phyloP scores from a whole-genome alignment of 495 filamentous ascomycete species.

The Pyrenula aspistea region DNA sequence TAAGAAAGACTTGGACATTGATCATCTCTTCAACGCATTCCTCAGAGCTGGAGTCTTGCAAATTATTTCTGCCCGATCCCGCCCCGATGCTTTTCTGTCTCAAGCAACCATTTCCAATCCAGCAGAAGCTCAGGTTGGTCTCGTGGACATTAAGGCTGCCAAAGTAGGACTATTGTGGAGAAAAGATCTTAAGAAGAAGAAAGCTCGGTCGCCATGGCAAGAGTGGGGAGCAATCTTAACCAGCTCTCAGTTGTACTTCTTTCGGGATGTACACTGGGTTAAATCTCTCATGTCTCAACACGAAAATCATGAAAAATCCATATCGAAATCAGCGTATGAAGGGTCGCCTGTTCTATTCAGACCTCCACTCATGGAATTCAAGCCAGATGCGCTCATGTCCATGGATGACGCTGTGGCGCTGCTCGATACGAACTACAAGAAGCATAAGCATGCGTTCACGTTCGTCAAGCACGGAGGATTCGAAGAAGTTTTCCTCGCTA shows the following conservation, averaged over 20 bases:
- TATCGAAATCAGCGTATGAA: constrained; percentile 39
- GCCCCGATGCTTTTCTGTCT: constrained; percentile 89
- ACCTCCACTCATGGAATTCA: constrained; percentile 81
- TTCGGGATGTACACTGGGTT: constrained; percentile 85
- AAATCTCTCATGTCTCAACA: constrained; percentile 79
- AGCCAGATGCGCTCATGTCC: constrained; percentile 82
- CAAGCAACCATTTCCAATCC: constrained; percentile 75
- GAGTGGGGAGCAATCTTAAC: constrained; percentile 97
- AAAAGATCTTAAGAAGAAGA: constrained; percentile 90
- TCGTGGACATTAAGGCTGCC: constrained; percentile 94
- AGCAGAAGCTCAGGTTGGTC: constrained; percentile 75
- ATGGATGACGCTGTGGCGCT: constrained; percentile 86
- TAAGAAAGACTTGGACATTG: constrained; percentile 57
- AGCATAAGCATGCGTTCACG: constrained; percentile 91
- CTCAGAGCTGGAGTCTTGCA: constrained; percentile 84
- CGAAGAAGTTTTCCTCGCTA: constrained; percentile 84
- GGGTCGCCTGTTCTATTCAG: constrained; percentile 66
- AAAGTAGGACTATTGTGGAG: constrained; percentile 95
- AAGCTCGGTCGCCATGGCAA: constrained; percentile 89
- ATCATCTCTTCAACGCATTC: constrained; percentile 72
- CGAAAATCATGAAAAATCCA: constrained; percentile 61
- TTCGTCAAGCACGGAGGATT: constrained; percentile 81
- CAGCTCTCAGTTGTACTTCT: constrained; percentile 91
- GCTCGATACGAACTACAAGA: constrained; percentile 76
- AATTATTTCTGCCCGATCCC: constrained; percentile 83